Percentiles rank a stretch among this genome's conserved stretches.
Evolutionary conservation across 768 basidiomycete species (phyloP).

Genomic region (Tremella yokohamensis): DNA sequence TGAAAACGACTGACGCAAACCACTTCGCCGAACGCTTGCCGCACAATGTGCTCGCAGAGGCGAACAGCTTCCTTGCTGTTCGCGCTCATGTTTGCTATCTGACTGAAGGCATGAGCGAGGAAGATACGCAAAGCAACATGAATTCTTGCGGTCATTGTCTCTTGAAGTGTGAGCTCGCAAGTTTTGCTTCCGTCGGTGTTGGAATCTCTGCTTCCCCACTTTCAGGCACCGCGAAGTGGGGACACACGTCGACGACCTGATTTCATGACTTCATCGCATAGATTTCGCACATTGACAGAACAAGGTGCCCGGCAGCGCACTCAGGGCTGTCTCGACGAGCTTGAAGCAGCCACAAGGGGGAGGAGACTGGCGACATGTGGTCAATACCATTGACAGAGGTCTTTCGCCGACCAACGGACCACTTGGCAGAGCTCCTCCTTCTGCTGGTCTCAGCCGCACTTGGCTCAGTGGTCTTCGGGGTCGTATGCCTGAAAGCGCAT

Average conservation of each 20-base stretch:
- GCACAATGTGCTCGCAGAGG: slow-evolving; percentile 47
- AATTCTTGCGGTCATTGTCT: not conserved
- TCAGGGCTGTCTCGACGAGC: too few species aligned
- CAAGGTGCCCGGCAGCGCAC: too few species aligned
- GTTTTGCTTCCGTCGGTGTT: slow-evolving; percentile 8
- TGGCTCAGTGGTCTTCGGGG: not conserved
- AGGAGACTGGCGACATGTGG: too few species aligned
- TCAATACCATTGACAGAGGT: too few species aligned
- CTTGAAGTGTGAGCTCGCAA: not conserved
- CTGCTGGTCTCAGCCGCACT: not conserved
- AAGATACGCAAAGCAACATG: not conserved
- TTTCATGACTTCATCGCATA: too few species aligned
- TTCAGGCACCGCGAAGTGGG: too few species aligned
- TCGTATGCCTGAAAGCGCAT: not conserved
- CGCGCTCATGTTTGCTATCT: slow-evolving; percentile 22
- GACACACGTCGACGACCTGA: too few species aligned
- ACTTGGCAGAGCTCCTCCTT: not conserved
- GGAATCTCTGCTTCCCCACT: not conserved
- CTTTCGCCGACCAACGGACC: not conserved
- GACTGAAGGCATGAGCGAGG: not conserved
- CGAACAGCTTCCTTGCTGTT: slow-evolving; percentile 49
- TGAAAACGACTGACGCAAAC: slow-evolving; percentile 37
- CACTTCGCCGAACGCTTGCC: slow-evolving; percentile 46
- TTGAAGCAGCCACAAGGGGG: too few species aligned
- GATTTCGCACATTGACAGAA: too few species aligned